A percentile compares a stretch with the other conserved stretches of the same genome.
Evolutionary conservation across 768 basidiomycete species (phyloP).

Genomic region (Russula sp.): DNA sequence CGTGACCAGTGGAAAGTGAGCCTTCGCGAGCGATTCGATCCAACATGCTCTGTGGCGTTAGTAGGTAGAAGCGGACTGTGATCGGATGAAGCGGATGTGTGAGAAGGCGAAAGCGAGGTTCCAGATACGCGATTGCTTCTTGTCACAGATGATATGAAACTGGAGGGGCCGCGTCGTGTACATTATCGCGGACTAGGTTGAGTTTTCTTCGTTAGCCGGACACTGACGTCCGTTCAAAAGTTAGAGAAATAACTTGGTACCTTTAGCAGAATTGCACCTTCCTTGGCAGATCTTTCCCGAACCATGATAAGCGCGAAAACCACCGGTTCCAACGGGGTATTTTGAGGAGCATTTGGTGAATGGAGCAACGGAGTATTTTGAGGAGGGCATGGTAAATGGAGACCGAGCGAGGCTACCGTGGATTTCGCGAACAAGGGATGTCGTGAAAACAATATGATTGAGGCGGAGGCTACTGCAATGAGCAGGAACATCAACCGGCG

Average conservation of each 20-base stretch:
- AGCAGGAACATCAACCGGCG: constrained; percentile 15
- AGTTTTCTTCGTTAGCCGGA: not conserved
- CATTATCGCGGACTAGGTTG: constrained; percentile 40
- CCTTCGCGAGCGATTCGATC: constrained; percentile 48
- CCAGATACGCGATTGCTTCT: constrained; percentile 41
- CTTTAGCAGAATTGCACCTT: constrained; percentile 29
- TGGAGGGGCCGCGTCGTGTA: constrained; percentile 42
- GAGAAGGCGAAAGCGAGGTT: constrained; percentile 42
- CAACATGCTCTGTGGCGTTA: constrained; percentile 43
- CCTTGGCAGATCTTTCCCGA: constrained; percentile 22
- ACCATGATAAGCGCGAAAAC: constrained; percentile 28
- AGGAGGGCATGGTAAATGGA: not conserved
- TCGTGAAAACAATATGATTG: not conserved
- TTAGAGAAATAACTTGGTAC: not conserved
- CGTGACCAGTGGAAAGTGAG: constrained; percentile 45
- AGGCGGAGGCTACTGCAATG: not conserved
- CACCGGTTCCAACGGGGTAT: constrained; percentile 19
- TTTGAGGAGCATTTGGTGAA: too few species aligned
- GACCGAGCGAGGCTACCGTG: not conserved
- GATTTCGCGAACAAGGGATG: not conserved
- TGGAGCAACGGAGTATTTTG: too few species aligned
- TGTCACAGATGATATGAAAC: constrained; percentile 48
- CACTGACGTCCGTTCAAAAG: not conserved
- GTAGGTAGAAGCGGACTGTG: constrained; percentile 44
- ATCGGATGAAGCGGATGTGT: constrained; percentile 40